Evolutionary conservation across 148 eudicot genomes (phyloP), one percentile per base, ranked within the genome.

Genomic region (Dysphania ambrosioides): DNA sequence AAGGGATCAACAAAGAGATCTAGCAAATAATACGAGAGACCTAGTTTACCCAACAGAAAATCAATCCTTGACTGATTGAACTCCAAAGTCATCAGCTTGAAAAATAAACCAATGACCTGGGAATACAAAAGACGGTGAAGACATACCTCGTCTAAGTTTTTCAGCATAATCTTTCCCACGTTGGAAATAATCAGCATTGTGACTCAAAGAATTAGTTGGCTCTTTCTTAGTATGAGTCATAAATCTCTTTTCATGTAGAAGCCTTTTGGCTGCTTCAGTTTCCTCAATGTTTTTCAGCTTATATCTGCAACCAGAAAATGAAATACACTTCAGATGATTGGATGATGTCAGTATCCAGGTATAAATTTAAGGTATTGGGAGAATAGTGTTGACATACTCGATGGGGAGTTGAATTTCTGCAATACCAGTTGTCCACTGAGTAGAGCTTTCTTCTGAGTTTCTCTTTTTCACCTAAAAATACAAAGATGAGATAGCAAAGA

Each of bases 401-500:
- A 94, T 94, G 2, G 98, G 98, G 41, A 94, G 97, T 85, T 94
- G 98, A 69, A 94, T 68, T 85, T 94, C 98, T 8, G 98, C 98
- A 82, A 94, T 94, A 70, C 98, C 98, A 47, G 98, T 94, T 26
- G 98, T 91, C 97, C 98, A 94, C 76, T 94, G 98, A 76, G 98
- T 94, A 80, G 97, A 91, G 87, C 95, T 88, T 80, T 94, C 98
- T 72, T 87, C 96, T 49, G 93, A 84, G 81, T 89, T 94, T 68
- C 95, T 88, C 81, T 83, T 88, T 79, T 86, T 94, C 77, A 94
- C 98, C 98, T 94, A 67, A 70, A 58, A 69, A 27, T 31, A 21
- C 27, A 53, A 74, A 34, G 13, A 65, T 73, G 21, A 56, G 40
- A 59, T 41, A 12, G 5, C 47, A 58, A 55, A 64, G 29, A 55